phyloP scores from a whole-genome alignment of 257 asterid genomes.

The Solanum rostratum region DNA sequence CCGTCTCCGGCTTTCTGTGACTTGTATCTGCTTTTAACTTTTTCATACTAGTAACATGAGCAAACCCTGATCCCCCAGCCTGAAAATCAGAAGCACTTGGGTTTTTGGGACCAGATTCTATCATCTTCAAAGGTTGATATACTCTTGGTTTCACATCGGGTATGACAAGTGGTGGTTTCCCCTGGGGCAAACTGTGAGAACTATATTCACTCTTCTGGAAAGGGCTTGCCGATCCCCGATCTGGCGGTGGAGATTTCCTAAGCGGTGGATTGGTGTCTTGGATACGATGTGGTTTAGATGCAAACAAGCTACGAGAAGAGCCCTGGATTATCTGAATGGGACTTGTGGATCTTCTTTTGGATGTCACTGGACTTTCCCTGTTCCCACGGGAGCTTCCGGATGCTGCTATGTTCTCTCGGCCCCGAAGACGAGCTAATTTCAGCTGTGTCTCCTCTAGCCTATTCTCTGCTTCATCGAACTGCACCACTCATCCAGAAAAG shows the following conservation, averaged over 20 bases:
- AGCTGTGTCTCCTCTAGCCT: slow-evolving; percentile 21
- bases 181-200: slow-evolving; percentile 12
- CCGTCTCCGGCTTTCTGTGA: slow-evolving; percentile 9
- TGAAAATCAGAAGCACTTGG: slow-evolving; percentile 15
- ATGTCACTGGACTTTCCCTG: slow-evolving; percentile 1
- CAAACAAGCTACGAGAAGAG: slow-evolving; percentile 6
- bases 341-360: slow-evolving; percentile 14
- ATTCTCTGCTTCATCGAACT: slow-evolving; percentile 29
- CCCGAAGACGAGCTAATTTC: slow-evolving; percentile 25
- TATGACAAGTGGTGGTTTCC: slow-evolving; percentile 20
- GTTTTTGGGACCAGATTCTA: slow-evolving; percentile 15
- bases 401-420: slow-evolving; percentile 1
- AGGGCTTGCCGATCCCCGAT: slow-evolving; percentile 12
- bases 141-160: slow-evolving; percentile 15
- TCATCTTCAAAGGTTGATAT: slow-evolving; percentile 16
- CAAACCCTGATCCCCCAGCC: background rate
- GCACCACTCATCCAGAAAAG: slow-evolving; percentile 1
- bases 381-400: slow-evolving; percentile 5
- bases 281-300: slow-evolving; percentile 2
- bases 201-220: background rate
- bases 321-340: slow-evolving; percentile 10
- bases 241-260: background rate
- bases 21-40: slow-evolving; percentile 12
- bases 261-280: slow-evolving; percentile 6
- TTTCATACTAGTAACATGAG: slow-evolving; percentile 9